Conservation (phyloP, 2,329 filamentous ascomycete genomes). For the Pseudogymnoascus sp. region DNA sequence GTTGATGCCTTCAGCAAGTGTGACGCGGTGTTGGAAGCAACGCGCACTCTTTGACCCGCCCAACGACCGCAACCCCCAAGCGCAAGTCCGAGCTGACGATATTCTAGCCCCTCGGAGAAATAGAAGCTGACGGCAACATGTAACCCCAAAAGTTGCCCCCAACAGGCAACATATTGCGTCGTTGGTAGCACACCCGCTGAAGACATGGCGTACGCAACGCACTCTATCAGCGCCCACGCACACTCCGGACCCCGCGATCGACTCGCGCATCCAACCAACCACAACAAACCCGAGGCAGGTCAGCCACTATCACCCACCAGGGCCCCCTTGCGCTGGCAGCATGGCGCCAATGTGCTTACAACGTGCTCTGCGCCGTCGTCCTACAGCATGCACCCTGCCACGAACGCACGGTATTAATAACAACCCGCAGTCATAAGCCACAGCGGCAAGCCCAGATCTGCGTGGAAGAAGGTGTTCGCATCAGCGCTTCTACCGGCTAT, state of each 20-base stretch:
- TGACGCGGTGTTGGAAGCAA: background rate
- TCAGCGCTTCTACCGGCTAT: background rate
- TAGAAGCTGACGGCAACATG: background rate
- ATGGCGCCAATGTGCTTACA: slow-evolving; percentile 8
- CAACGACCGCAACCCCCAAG: background rate
- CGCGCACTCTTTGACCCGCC: background rate
- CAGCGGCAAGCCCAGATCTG: background rate
- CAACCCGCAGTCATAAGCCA: background rate
- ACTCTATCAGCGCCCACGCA: background rate
- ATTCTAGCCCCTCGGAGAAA: background rate
- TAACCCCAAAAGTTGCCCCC: background rate
- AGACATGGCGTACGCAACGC: background rate
- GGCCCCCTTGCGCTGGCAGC: slow-evolving; percentile 2
- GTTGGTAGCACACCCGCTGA: background rate
- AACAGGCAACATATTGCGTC: background rate
- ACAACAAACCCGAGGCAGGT: background rate
- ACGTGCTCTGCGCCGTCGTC: background rate
- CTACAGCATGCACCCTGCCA: slow-evolving; percentile 5
- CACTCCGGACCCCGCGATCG: background rate
- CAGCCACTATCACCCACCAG: background rate
- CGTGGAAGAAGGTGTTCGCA: background rate
- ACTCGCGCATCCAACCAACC: background rate
- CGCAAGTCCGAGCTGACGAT: background rate
- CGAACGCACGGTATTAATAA: slow-evolving; percentile 2
- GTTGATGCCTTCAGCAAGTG: background rate